These are phyloP conservation scores for Agaricus blazei DNA, from an alignment of 768 basidiomycete species.

Conservation along the genomic window DNA sequence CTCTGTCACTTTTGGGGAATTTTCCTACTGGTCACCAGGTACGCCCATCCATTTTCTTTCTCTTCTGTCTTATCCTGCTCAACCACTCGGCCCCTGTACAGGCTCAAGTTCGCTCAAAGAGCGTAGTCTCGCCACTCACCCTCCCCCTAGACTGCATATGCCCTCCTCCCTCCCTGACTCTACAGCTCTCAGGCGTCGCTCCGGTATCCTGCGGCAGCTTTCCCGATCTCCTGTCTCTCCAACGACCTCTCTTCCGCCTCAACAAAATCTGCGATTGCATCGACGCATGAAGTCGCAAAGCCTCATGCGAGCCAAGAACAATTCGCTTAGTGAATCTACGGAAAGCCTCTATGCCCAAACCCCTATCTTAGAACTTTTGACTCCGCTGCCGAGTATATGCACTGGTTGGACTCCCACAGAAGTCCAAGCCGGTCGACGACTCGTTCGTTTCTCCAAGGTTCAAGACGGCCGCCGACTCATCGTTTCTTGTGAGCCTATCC, in stretches of 20 bases:
- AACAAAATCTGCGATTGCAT: conserved; percentile 31
- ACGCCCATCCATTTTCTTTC: conserved; percentile 12
- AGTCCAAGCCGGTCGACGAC: conserved; percentile 62
- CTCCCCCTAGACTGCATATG: conserved; percentile 29
- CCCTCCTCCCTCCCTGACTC: conserved; percentile 18
- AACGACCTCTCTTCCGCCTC: conserved; percentile 32
- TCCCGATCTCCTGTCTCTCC: conserved; percentile 30
- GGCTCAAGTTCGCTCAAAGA: conserved; percentile 15
- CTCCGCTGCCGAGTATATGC: conserved; percentile 51
- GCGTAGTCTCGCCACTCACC: conserved; percentile 12
- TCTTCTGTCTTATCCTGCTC: conserved; percentile 1
- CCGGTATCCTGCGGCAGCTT: conserved; percentile 26
- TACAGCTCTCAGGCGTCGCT: conserved; percentile 32
- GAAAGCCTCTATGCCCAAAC: conserved; percentile 46
- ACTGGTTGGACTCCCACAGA: conserved; percentile 63
- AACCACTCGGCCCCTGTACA: neutral
- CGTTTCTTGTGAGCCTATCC: conserved; percentile 72
- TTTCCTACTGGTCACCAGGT: conserved; percentile 55
- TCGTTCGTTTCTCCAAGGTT: conserved; percentile 80
- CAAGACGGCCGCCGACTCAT: conserved; percentile 75
- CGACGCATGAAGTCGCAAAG: conserved; percentile 40
- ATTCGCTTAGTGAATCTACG: conserved; percentile 21
- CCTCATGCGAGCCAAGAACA: conserved; percentile 37
- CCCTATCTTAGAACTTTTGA: conserved; percentile 56
- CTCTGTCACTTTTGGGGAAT: conserved; percentile 65